Percentiles rank a stretch among this genome's conserved stretches.
Evolutionary conservation across 2,329 filamentous ascomycete species (phyloP).

Genomic region (Canariomyces notabilis): DNA sequence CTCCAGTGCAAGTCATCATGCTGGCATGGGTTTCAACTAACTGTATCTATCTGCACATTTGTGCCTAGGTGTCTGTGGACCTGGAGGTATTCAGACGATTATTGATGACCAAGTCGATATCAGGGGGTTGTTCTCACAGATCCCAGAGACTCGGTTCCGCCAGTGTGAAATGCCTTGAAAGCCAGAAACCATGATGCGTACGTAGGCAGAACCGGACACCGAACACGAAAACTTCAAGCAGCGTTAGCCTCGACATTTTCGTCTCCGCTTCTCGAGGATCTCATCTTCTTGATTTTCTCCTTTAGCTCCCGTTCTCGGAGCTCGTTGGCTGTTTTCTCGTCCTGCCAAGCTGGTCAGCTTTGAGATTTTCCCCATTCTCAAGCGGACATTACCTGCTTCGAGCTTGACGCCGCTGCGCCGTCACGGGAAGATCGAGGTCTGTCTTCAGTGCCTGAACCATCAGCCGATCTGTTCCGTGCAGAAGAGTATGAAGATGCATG

Average conservation of each 20-base stretch:
- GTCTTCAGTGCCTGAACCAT: constrained; percentile 48
- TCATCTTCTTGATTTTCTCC: constrained; percentile 53
- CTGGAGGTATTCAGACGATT: background rate
- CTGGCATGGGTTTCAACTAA: no score
- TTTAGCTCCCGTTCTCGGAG: constrained; percentile 47
- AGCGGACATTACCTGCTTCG: constrained; percentile 28
- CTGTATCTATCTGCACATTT: no score
- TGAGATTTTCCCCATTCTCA: background rate
- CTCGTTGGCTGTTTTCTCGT: constrained; percentile 34
- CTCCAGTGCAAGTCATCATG: no score
- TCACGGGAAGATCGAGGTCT: constrained; percentile 34
- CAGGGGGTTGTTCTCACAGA: background rate
- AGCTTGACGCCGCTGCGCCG: constrained; percentile 19
- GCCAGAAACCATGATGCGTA: background rate
- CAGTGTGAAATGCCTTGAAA: background rate
- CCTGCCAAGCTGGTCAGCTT: constrained; percentile 7
- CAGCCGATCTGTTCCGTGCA: constrained; percentile 50
- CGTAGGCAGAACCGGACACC: background rate
- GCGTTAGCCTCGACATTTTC: constrained; percentile 44
- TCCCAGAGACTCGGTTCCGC: background rate
- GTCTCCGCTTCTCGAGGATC: constrained; percentile 41
- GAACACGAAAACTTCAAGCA: constrained; percentile 35
- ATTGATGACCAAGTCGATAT: background rate
- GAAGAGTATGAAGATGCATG: constrained; percentile 48
- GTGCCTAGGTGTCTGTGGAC: background rate